Evolutionary conservation across 2,329 filamentous ascomycete genomes (phyloP), one percentile per base, ranked within the genome.

Genomic region (Talaromyces sp.): DNA sequence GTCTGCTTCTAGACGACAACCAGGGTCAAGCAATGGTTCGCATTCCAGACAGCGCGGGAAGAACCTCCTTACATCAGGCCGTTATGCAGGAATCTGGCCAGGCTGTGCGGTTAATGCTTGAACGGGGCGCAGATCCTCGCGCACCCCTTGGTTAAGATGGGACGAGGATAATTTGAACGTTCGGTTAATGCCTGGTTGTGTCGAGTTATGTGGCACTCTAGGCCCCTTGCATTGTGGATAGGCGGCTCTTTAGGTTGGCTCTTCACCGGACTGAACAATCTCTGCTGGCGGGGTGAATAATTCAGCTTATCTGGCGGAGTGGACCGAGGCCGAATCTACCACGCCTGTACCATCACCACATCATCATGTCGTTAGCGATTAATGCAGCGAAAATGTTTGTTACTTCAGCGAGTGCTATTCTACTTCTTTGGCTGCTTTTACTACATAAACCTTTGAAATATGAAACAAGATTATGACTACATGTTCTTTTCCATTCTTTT

Each of bases 91-190:
- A 46, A 8, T 35, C 32, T 24, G 43, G 43, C 10, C 30, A 46
- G 16, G 20, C 22, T 16, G 43, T 46, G 7, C 43, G 43, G 16
- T 27, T 46, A 24, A 17, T 46, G 43, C 33, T 46, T 20, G 43
- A 46, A 19, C 30, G 43, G 17, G 43, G 43, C 13, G 43, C 43
- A 3, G 43, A 46, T 27, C 43, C 43, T 17, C 43, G 43, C 19
- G 43, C 33, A 3, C 43, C 43, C 17, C 17, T 46, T 30, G 43
- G 30, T 35, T 46, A 36, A 27, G 33, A 14, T 19, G 8, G 8
- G 7, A 2, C 2, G 10, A 10, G 17, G 17, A 7, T 17, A 20
- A 16, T 10, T 17, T 19, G 10, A 39, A n/a, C n/a, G n/a, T n/a
- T n/a, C n/a, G n/a, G n/a, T n/a, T 17, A 17, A 16, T 11, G 17